Evolutionary conservation across 306 rosid genomes (phyloP).

Genomic region (Quillaja saponaria): DNA sequence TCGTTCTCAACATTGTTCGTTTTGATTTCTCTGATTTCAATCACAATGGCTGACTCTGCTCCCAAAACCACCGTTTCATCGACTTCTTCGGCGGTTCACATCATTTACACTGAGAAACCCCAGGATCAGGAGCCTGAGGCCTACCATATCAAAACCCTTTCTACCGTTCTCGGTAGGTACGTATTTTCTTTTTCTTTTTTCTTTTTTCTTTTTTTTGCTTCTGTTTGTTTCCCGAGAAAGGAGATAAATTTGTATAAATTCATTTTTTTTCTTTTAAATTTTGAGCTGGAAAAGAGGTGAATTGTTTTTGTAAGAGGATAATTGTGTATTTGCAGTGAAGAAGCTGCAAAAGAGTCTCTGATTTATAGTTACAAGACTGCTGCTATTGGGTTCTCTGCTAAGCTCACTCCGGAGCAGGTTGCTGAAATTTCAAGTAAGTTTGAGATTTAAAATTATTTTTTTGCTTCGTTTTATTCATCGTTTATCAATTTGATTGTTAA

Average conservation of each 20-base stretch:
- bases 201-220: background rate
- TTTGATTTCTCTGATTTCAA: conserved; percentile 19
- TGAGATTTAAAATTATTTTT: background rate
- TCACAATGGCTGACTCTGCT: conserved; percentile 53
- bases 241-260: background rate
- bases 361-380: conserved; percentile 83
- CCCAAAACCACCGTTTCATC: conserved; percentile 26
- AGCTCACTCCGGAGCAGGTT: conserved; percentile 74
- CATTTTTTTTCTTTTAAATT: background rate
- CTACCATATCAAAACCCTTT: conserved; percentile 80
- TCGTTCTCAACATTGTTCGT: background rate
- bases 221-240: conserved; percentile 27
- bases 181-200: background rate
- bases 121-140: conserved; percentile 68
- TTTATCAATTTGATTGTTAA: too few relatives aligned
- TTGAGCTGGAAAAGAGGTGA: background rate
- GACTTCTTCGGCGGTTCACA: conserved; percentile 63
- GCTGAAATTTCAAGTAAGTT: conserved; percentile 45
- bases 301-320: too few relatives aligned
- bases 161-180: conserved; percentile 84
- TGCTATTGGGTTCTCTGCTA: conserved; percentile 92
- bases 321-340: conserved; percentile 50
- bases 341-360: conserved; percentile 90
- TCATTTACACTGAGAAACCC: conserved; percentile 75
- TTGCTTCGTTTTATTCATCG: too few relatives aligned